Conservation (phyloP, 1,139 yeast genomes). For the Wickerhamomyces sp. region DNA sequence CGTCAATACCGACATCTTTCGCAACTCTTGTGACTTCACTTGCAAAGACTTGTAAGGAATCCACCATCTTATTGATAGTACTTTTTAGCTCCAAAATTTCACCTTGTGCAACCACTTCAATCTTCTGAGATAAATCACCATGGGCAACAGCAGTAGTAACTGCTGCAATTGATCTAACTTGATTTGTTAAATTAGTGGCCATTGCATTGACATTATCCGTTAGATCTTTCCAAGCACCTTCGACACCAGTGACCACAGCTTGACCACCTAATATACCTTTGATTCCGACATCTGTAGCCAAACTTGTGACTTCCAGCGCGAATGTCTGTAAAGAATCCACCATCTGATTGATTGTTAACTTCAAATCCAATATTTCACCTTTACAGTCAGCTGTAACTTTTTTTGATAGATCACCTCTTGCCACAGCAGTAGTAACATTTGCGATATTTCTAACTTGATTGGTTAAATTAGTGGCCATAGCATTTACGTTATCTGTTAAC, state of each 20-base stretch:
- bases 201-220: slow-evolving; percentile 88
- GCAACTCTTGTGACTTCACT: slow-evolving; percentile 87
- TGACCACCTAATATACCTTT: slow-evolving; percentile 87
- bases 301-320: slow-evolving; percentile 85
- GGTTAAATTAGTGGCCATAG: slow-evolving; percentile 87
- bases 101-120: slow-evolving; percentile 78
- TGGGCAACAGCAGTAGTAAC: slow-evolving; percentile 89
- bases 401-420: slow-evolving; percentile 86
- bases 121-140: slow-evolving; percentile 81
- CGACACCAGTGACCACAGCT: slow-evolving; percentile 78
- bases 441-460: slow-evolving; percentile 92
- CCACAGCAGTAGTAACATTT: slow-evolving; percentile 88
- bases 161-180: slow-evolving; percentile 83
- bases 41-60: slow-evolving; percentile 79
- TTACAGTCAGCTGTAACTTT: slow-evolving; percentile 87
- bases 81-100: slow-evolving; percentile 75
- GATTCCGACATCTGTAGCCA: slow-evolving; percentile 87
- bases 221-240: slow-evolving; percentile 86
- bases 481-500: slow-evolving; percentile 82
- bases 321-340: slow-evolving; percentile 84
- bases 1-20: slow-evolving; percentile 87
- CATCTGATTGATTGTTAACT: slow-evolving; percentile 88
- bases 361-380: slow-evolving; percentile 90
- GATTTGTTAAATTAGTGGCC: slow-evolving; percentile 84
- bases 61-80: slow-evolving; percentile 85